Evolutionary conservation across 352 stramenopile species (phyloP).

Genomic region (Phytophthora tubulina): DNA sequence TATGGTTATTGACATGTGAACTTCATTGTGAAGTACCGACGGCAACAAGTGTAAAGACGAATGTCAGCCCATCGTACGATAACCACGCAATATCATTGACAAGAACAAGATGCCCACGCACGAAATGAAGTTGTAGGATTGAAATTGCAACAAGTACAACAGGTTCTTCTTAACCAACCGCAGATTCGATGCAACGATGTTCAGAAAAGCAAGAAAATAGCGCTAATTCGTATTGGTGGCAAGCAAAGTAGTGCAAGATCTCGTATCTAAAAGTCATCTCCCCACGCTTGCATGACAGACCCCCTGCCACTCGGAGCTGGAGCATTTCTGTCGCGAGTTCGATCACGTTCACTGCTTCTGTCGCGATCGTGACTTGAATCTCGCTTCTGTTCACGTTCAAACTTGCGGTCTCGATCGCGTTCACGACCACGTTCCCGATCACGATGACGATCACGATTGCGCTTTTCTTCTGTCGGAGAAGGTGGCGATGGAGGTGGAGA

Average conservation of each 20-base stretch:
- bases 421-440: conserved; percentile 30
- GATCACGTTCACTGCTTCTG: conserved; percentile 32
- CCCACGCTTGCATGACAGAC: conserved; percentile 78
- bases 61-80: no score
- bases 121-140: no score
- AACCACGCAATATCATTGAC: no score
- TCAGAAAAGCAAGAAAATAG: conserved; percentile 1
- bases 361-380: conserved; percentile 43
- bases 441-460: conserved; percentile 24
- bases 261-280: conserved; percentile 51
- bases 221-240: conserved; percentile 2
- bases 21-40: no score
- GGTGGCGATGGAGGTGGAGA: conserved; percentile 15
- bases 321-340: conserved; percentile 31
- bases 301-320: conserved; percentile 48
- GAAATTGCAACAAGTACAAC: no score
- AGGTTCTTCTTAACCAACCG: no score
- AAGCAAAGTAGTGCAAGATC: neutral
- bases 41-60: no score
- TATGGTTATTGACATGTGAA: no score
- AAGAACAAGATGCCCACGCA: no score
- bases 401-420: conserved; percentile 36
- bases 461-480: conserved; percentile 22
- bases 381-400: conserved; percentile 39
- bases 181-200: no score